Conservation (phyloP, 2,329 filamentous ascomycete species). For the Colletotrichum navitas region DNA sequence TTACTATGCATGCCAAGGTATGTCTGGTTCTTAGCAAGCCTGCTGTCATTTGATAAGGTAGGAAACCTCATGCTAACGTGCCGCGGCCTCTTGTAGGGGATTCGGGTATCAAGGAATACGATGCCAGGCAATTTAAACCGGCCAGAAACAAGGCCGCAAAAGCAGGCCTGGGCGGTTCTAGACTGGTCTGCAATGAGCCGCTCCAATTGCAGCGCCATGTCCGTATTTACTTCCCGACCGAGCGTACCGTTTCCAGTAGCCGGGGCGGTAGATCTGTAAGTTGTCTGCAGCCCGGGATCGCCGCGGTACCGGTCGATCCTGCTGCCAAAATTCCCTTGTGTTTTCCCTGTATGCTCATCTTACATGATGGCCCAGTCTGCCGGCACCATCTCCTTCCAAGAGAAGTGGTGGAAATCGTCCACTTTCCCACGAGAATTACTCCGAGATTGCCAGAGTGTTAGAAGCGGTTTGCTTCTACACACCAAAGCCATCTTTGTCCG, state of each 20-base stretch:
- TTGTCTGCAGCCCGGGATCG: conserved; percentile 42
- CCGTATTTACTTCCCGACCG: conserved; percentile 84
- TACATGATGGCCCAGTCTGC: conserved; percentile 63
- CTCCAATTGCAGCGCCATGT: conserved; percentile 62
- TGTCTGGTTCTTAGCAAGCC: conserved; percentile 39
- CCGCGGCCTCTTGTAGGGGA: conserved; percentile 50
- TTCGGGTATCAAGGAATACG: conserved; percentile 61
- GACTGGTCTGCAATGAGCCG: conserved; percentile 27
- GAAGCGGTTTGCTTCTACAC: conserved; percentile 84
- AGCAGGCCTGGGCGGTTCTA: conserved; percentile 16
- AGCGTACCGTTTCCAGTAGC: conserved; percentile 75
- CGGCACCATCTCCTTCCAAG: conserved; percentile 85
- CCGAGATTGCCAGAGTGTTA: conserved; percentile 79
- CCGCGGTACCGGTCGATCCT: conserved; percentile 36
- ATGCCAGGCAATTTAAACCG: conserved; percentile 51
- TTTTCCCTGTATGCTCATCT: conserved; percentile 29
- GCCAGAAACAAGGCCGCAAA: conserved; percentile 47
- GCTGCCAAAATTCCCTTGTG: conserved; percentile 17
- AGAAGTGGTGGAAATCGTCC: conserved; percentile 76
- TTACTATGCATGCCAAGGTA: conserved; percentile 69
- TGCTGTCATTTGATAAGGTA: conserved; percentile 18
- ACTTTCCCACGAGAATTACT: conserved; percentile 80
- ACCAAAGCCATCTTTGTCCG: conserved; percentile 78
- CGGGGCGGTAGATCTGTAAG: conserved; percentile 71
- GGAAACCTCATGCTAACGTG: conserved; percentile 21